phyloP scores from a whole-genome alignment of 2,329 filamentous ascomycete species.

The Penicillium verrucosum region DNA sequence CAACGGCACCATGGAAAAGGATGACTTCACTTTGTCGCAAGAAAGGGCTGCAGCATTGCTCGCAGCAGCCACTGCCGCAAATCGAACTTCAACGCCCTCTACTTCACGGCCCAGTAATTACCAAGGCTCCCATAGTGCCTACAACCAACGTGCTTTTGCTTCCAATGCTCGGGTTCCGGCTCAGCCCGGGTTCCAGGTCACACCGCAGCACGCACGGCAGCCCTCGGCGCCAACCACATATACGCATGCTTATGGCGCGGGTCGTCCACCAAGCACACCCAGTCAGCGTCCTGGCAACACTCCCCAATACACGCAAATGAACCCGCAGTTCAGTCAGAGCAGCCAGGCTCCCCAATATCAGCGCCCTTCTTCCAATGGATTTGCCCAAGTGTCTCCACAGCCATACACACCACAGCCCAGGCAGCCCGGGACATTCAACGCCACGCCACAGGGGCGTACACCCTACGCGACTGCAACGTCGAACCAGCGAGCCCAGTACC shows the following conservation, averaged over 20 bases:
- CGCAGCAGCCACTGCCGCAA: constrained; percentile 30
- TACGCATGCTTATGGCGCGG: constrained; percentile 32
- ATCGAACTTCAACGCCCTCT: constrained; percentile 36
- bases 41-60: constrained; percentile 37
- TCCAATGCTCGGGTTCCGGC: constrained; percentile 30
- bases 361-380: constrained; percentile 39
- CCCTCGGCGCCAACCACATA: constrained; percentile 32
- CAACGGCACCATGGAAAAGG: constrained; percentile 78
- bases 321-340: constrained; percentile 34
- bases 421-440: constrained; percentile 33
- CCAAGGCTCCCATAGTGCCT: constrained; percentile 29
- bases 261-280: constrained; percentile 36
- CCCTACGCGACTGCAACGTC: constrained; percentile 35
- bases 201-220: constrained; percentile 33
- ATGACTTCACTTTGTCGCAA: constrained; percentile 60
- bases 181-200: constrained; percentile 27
- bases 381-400: constrained; percentile 35
- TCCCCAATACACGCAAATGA: constrained; percentile 35
- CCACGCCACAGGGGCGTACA: constrained; percentile 34
- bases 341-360: constrained; percentile 42
- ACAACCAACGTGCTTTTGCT: constrained; percentile 35
- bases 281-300: constrained; percentile 38
- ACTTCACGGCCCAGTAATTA: constrained; percentile 30
- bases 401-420: constrained; percentile 36
- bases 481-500: constrained; percentile 26